These are phyloP conservation scores for Scutellaria galericulata DNA, from an alignment of 257 asterid species.

Conservation along the genomic window DNA sequence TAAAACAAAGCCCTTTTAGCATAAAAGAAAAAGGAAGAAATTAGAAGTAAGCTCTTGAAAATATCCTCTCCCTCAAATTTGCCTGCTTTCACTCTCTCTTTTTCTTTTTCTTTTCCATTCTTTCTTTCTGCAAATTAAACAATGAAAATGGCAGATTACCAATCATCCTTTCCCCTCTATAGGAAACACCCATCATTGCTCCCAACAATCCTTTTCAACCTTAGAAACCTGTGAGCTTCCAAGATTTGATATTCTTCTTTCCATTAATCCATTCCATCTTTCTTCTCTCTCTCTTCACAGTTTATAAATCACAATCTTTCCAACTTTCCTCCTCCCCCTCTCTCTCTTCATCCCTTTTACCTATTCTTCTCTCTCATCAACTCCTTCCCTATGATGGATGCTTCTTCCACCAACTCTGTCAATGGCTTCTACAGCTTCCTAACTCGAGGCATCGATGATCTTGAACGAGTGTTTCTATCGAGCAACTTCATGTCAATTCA, in stretches of 20 bases:
- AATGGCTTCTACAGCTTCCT: conserved; percentile 79
- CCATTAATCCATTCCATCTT: conserved; percentile 35
- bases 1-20: conserved; percentile 32
- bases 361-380: neutral
- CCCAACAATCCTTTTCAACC: conserved; percentile 86
- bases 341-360: conserved; percentile 12
- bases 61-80: conserved; percentile 49
- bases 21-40: conserved; percentile 35
- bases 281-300: conserved; percentile 18
- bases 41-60: conserved; percentile 45
- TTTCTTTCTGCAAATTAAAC: conserved; percentile 57
- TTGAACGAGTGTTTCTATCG: conserved; percentile 66
- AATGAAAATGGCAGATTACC: conserved; percentile 77
- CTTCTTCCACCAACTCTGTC: conserved; percentile 79
- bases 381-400: conserved; percentile 60
- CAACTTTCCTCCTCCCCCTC: neutral
- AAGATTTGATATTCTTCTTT: conserved; percentile 52
- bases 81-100: conserved; percentile 37
- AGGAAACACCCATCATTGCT: conserved; percentile 97
- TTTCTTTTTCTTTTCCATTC: conserved; percentile 28
- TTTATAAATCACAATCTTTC: too few species aligned
- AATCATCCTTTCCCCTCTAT: conserved; percentile 83
- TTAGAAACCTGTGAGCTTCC: conserved; percentile 68
- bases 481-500: conserved; percentile 88
- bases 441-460: conserved; percentile 83